Evolutionary conservation across 2,329 filamentous ascomycete species (phyloP), one percentile per base, ranked within the genome.

Genomic region (Helotiales sp.): DNA sequence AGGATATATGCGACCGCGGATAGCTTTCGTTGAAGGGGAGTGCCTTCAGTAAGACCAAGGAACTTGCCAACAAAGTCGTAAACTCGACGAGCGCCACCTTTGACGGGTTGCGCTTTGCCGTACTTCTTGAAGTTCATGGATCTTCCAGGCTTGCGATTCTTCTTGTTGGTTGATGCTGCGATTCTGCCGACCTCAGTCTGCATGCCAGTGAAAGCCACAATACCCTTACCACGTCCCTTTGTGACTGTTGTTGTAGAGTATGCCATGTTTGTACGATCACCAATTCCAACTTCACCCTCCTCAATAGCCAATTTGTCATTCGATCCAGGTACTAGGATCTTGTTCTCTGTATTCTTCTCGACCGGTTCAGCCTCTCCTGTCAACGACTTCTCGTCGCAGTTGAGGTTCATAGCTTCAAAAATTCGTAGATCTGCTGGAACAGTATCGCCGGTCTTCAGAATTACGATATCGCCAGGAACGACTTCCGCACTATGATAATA

Each of bases 341-440:
- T 74, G 50, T 73, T 72, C 24, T 76, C 71, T 17, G 75, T 86
- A 66, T 82, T 87, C 76, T 98, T 99, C 68, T 92, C 86, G 24
- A 98, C 91, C 0, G 93, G 93, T 81, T 97, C 93, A 1, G 93
- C 89, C 76, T 99, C 95, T 60, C 95, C 95, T 2, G 95, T 99
- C 51, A 99, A 91, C 90, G 97, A 98, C 71, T 91, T 96, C 76
- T 99, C 95, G 64, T 98, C 92, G 61, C 82, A 85, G 57, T 82
- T 81, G 33, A 83, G 75, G 65, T 86, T 86, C 76, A 86, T 82
- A 29, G 74, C 77, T 62, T 82, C 78, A 60, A 81, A 80, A 74
- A 64, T 44, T 59, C 78, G 73, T 17, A 97, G 82, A 70, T 99
- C 95, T 1, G 93, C 95, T 1, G 95, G 93, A 49, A 98, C 90